Evolutionary conservation across 164 flowering plant species (phyloP).

Genomic region (Buxus sempervirens): DNA sequence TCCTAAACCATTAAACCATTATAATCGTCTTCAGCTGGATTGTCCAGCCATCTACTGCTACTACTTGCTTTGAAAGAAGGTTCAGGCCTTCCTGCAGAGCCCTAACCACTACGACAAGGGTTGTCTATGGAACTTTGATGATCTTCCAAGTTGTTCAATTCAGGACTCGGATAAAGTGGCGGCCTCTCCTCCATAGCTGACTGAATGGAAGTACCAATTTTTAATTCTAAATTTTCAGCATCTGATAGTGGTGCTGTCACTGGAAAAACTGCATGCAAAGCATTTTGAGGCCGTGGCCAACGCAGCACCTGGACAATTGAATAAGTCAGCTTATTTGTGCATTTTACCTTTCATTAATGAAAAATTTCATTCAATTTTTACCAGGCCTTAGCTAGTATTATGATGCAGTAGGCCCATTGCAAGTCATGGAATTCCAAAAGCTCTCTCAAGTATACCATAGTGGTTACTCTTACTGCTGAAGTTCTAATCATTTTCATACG

Average conservation of each 20-base stretch:
- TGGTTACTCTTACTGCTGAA: too few relatives aligned
- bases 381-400: too few relatives aligned
- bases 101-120: conserved; percentile 25
- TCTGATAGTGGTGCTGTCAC: conserved; percentile 34
- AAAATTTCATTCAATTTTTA: too few relatives aligned
- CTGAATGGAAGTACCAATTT: conserved; percentile 67
- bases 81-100: conserved; percentile 11
- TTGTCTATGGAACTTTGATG: conserved; percentile 11
- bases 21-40: conserved; percentile 13
- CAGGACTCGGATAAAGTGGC: conserved; percentile 25
- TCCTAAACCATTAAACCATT: conserved; percentile 27
- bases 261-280: conserved; percentile 31
- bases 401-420: too few relatives aligned
- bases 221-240: conserved; percentile 31
- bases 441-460: too few relatives aligned
- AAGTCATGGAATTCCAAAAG: too few relatives aligned
- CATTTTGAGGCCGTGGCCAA: conserved; percentile 14
- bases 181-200: conserved; percentile 39
- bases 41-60: conserved; percentile 24
- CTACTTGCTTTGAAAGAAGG: conserved; percentile 31
- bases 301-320: conserved; percentile 35
- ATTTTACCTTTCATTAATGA: too few relatives aligned
- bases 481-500: too few relatives aligned
- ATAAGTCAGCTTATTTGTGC: too few relatives aligned
- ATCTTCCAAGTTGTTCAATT: conserved; percentile 34